phyloP scores from a whole-genome alignment of 805 yeast genomes.

The Wickerhamiella musiphila region DNA sequence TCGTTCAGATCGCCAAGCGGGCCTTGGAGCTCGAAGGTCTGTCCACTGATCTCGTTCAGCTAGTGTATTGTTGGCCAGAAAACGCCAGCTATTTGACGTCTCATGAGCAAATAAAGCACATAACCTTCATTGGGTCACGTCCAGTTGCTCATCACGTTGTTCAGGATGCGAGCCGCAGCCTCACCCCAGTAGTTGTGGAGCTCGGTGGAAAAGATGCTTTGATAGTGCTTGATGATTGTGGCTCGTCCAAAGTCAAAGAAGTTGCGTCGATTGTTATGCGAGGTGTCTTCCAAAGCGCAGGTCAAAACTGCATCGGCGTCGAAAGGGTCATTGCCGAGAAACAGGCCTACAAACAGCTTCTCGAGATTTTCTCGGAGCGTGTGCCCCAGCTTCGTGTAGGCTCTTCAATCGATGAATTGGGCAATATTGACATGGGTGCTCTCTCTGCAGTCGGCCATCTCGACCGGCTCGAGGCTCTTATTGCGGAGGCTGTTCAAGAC shows the following conservation, averaged over 20 bases:
- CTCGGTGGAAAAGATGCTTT: slow-evolving; percentile 94
- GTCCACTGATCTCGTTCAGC: slow-evolving; percentile 70
- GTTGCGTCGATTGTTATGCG: slow-evolving; percentile 73
- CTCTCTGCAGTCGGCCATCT: slow-evolving; percentile 71
- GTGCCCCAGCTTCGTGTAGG: slow-evolving; percentile 58
- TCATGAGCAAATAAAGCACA: slow-evolving; percentile 67
- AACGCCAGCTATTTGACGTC: slow-evolving; percentile 75
- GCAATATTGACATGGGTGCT: slow-evolving; percentile 92
- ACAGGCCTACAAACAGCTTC: slow-evolving; percentile 44
- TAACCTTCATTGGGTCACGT: slow-evolving; percentile 91
- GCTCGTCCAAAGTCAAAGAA: slow-evolving; percentile 12
- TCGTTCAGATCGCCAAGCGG: slow-evolving; percentile 48
- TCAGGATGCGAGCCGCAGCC: slow-evolving; percentile 61
- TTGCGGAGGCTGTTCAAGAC: slow-evolving; percentile 52
- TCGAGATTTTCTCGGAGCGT: slow-evolving; percentile 36
- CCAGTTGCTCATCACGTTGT: slow-evolving; percentile 85
- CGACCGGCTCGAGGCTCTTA: slow-evolving; percentile 42
- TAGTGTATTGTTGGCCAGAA: slow-evolving; percentile 77
- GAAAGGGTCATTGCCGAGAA: slow-evolving; percentile 81
- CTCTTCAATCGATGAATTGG: slow-evolving; percentile 78
- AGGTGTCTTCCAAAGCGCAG: slow-evolving; percentile 93
- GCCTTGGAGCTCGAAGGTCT: slow-evolving; percentile 60
- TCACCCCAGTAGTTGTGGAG: slow-evolving; percentile 91
- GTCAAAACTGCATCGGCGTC: slow-evolving; percentile 96
- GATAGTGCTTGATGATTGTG: slow-evolving; percentile 49